phyloP scores from a whole-genome alignment of 1,284 basidiomycete genomes.

The Anthracocystis setariae region DNA sequence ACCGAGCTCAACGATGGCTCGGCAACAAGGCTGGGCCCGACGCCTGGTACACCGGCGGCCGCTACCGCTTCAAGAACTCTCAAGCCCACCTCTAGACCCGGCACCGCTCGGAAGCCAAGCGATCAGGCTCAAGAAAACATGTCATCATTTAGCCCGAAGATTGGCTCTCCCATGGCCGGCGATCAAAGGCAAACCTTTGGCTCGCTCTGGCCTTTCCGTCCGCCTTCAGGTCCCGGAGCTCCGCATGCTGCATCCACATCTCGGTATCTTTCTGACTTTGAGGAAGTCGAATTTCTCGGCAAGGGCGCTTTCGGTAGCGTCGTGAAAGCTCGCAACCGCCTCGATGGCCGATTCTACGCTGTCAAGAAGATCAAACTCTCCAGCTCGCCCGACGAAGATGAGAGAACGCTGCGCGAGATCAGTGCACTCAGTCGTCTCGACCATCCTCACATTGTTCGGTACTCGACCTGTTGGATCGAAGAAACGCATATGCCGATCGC shows the following conservation, averaged over 20 bases:
- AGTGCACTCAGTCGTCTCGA: conserved; percentile 85
- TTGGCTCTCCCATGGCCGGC: conserved; percentile 8
- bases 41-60: conserved; percentile 7
- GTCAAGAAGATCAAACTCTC: conserved; percentile 87
- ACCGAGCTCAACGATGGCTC: conserved; percentile 40
- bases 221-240: conserved; percentile 22
- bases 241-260: conserved; percentile 39
- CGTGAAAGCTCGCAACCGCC: conserved; percentile 88
- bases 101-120: conserved; percentile 27
- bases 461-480: conserved; percentile 70
- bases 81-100: conserved; percentile 21
- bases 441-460: conserved; percentile 90
- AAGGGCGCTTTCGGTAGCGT: conserved; percentile 93
- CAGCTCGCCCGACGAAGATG: conserved; percentile 80
- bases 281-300: conserved; percentile 71
- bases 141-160: conserved; percentile 17
- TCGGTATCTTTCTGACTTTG: conserved; percentile 66
- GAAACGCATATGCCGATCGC: conserved; percentile 51
- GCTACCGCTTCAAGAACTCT: conserved; percentile 5
- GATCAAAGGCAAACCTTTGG: conserved; percentile 29
- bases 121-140: conserved; percentile 8
- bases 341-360: conserved; percentile 71
- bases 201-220: conserved; percentile 61
- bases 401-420: conserved; percentile 89
- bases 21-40: conserved; percentile 22